phyloP scores from a whole-genome alignment of 2,329 filamentous ascomycete genomes.

The Aschersonia sp. region DNA sequence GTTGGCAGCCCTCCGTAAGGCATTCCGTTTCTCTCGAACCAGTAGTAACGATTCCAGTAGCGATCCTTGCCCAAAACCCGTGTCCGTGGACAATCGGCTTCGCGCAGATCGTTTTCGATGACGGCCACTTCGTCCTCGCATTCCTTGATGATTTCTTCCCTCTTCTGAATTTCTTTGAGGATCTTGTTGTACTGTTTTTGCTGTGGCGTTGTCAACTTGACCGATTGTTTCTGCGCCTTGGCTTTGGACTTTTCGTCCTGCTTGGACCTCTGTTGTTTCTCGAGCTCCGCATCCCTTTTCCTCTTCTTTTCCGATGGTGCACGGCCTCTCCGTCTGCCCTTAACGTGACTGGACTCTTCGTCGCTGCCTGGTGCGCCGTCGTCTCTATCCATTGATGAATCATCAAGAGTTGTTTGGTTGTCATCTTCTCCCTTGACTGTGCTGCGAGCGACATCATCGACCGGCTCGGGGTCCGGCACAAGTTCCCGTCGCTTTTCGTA shows the following conservation, averaged over 20 bases:
- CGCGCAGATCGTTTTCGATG: slow-evolving; percentile 82
- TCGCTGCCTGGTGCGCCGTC: slow-evolving; percentile 54
- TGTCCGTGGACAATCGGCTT: slow-evolving; percentile 85
- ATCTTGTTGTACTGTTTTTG: slow-evolving; percentile 82
- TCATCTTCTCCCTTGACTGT: slow-evolving; percentile 36
- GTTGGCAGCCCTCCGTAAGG: slow-evolving; percentile 77
- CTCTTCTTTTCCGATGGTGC: slow-evolving; percentile 51
- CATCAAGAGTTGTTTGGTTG: slow-evolving; percentile 47
- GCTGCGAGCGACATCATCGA: slow-evolving; percentile 39
- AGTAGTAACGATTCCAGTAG: slow-evolving; percentile 98
- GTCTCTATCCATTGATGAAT: slow-evolving; percentile 37
- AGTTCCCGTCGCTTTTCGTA: slow-evolving; percentile 62
- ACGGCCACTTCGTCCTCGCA: slow-evolving; percentile 76
- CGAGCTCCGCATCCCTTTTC: slow-evolving; percentile 30
- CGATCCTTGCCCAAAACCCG: slow-evolving; percentile 83
- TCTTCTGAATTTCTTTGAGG: slow-evolving; percentile 76
- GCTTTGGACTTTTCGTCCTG: slow-evolving; percentile 26
- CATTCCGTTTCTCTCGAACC: slow-evolving; percentile 98
- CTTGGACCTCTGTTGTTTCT: slow-evolving; percentile 45
- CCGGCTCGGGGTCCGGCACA: slow-evolving; percentile 56
- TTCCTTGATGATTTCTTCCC: slow-evolving; percentile 63
- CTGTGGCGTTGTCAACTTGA: slow-evolving; percentile 53
- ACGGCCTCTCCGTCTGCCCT: slow-evolving; percentile 42
- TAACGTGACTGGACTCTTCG: slow-evolving; percentile 49
- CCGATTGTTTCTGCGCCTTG: slow-evolving; percentile 50